phyloP scores from a whole-genome alignment of 768 basidiomycete genomes.

The Myochromella boudieri region DNA sequence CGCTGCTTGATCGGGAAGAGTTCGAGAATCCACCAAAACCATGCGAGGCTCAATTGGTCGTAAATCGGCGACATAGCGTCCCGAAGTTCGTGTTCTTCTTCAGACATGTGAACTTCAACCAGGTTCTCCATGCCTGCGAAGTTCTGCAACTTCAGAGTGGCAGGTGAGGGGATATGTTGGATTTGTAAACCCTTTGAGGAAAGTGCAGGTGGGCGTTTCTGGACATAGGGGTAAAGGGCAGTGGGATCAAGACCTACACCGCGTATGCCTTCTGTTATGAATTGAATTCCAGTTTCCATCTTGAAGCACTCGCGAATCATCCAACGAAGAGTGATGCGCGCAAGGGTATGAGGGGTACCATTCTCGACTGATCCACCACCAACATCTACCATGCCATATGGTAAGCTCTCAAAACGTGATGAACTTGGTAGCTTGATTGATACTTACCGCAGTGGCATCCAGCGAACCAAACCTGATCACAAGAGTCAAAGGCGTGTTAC shows the following conservation, averaged over 20 bases:
- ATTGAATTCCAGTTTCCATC: slow-evolving; percentile 37
- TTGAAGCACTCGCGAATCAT: slow-evolving; percentile 58
- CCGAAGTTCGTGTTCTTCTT: slow-evolving; percentile 53
- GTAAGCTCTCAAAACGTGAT: not conserved
- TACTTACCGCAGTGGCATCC: slow-evolving; percentile 37
- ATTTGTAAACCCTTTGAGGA: not conserved
- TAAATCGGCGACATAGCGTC: slow-evolving; percentile 49
- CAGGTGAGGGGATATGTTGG: not conserved
- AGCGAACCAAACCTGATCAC: slow-evolving; percentile 48
- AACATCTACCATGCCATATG: slow-evolving; percentile 18
- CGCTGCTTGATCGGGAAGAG: slow-evolving; percentile 36
- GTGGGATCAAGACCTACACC: not conserved
- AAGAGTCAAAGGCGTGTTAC: not conserved
- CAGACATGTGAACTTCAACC: slow-evolving; percentile 15
- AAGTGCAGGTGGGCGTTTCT: not conserved
- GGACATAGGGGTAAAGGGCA: slow-evolving; percentile 2
- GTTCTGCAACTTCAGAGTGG: not conserved
- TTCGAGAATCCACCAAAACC: slow-evolving; percentile 66
- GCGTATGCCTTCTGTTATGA: slow-evolving; percentile 3
- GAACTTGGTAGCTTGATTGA: not conserved
- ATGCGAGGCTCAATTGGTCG: slow-evolving; percentile 46
- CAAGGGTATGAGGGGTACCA: slow-evolving; percentile 27
- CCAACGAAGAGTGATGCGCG: slow-evolving; percentile 46
- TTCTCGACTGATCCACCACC: slow-evolving; percentile 36
- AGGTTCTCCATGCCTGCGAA: not conserved